Conservation (phyloP, 2,329 filamentous ascomycete genomes). For the Gaeumannomyces tritici region DNA sequence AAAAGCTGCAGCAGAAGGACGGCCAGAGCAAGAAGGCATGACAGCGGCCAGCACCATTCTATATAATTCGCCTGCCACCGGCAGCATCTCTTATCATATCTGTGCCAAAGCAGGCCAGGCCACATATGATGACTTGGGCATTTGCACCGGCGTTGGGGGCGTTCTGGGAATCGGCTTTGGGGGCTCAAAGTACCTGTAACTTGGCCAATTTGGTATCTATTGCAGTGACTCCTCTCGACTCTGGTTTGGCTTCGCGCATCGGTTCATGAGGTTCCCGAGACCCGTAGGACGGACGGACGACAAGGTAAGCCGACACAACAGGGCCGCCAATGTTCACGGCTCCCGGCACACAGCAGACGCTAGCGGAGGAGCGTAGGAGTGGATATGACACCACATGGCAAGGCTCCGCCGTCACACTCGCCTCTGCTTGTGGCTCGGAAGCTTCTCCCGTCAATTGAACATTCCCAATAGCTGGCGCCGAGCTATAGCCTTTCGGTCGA, state of each 20-base stretch:
- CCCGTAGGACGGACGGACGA: neutral
- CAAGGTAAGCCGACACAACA: neutral
- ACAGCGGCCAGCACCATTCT: neutral
- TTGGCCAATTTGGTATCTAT: neutral
- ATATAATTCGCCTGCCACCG: neutral
- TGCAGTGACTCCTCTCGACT: neutral
- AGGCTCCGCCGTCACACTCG: too few species aligned
- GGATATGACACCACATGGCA: neutral
- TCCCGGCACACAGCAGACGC: neutral
- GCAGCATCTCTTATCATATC: neutral
- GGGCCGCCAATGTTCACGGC: too few species aligned
- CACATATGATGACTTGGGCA: neutral
- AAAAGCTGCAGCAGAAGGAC: conserved; percentile 11
- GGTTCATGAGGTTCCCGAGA: neutral
- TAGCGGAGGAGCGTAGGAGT: neutral
- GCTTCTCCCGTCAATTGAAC: too few species aligned
- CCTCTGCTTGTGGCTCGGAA: neutral
- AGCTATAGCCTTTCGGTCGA: neutral
- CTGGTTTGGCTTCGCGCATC: neutral
- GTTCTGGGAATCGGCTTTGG: neutral
- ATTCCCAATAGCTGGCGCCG: neutral
- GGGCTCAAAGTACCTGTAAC: neutral
- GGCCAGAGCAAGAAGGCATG: neutral
- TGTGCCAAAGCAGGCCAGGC: neutral
- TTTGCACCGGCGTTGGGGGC: neutral